Conservation (phyloP, 2,329 filamentous ascomycete species). For the Ophiocordyceps robertsii region DNA sequence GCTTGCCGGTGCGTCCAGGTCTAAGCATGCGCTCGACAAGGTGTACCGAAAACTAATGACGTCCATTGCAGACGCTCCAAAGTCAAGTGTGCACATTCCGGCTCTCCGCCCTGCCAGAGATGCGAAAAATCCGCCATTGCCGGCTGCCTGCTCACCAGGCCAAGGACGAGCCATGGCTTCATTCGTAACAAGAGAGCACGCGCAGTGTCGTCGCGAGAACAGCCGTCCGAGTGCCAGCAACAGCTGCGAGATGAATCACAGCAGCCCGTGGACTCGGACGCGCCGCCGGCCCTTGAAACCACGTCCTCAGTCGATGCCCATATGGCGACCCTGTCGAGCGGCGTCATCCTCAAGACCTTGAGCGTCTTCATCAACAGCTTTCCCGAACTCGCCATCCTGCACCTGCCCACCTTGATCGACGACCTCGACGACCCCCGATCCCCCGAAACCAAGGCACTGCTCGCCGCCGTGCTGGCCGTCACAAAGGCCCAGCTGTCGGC, state of each 20-base stretch:
- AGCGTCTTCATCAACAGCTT: slow-evolving; percentile 21
- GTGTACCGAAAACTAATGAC: too few relatives aligned
- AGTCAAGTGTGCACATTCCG: slow-evolving; percentile 19
- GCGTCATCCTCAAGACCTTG: slow-evolving; percentile 16
- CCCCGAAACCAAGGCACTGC: slow-evolving; percentile 14
- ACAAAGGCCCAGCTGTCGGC: slow-evolving; percentile 17
- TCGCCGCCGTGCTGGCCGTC: slow-evolving; percentile 15
- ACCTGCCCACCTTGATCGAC: slow-evolving; percentile 16
- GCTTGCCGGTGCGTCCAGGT: slow-evolving; percentile 18
- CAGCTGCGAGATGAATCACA: neutral
- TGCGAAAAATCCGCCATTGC: slow-evolving; percentile 13
- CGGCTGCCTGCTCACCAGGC: slow-evolving; percentile 13
- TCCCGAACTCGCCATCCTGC: slow-evolving; percentile 19
- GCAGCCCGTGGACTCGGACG: neutral
- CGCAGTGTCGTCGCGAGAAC: neutral
- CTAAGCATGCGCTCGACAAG: too few relatives aligned
- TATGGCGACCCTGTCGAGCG: slow-evolving; percentile 10
- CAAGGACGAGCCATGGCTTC: slow-evolving; percentile 1
- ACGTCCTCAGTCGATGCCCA: slow-evolving; percentile 10
- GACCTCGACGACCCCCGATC: slow-evolving; percentile 9
- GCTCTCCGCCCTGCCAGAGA: slow-evolving; percentile 15
- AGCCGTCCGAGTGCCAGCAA: neutral
- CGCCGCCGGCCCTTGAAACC: neutral
- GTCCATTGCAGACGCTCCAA: slow-evolving; percentile 18
- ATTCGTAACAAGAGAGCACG: neutral